Evolutionary conservation across 2,329 filamentous ascomycete genomes (phyloP).

Genomic region (Aspergillus sp.): DNA sequence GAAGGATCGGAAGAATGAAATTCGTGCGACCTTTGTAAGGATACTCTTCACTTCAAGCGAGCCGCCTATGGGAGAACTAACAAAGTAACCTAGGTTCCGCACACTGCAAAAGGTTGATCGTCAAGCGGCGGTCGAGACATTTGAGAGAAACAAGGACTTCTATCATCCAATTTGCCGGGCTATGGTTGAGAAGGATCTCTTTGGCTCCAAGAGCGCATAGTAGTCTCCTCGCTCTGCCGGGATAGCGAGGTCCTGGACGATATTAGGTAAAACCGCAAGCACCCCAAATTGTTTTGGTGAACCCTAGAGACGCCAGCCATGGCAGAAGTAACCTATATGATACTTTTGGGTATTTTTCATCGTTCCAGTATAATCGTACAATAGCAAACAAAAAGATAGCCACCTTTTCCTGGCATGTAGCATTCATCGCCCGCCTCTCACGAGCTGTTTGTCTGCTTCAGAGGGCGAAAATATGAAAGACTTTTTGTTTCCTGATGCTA

Average conservation of each 20-base stretch:
- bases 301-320: background rate
- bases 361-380: conserved; percentile 8
- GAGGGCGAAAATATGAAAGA: conserved; percentile 40
- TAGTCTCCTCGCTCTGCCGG: background rate
- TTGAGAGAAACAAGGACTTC: conserved; percentile 85
- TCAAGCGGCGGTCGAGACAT: conserved; percentile 76
- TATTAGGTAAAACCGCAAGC: background rate
- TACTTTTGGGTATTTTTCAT: conserved; percentile 2
- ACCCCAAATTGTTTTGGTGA: too few species aligned
- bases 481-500: conserved; percentile 44
- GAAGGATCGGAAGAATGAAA: conserved; percentile 91
- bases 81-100: conserved; percentile 52
- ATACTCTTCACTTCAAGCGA: background rate
- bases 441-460: conserved; percentile 43
- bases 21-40: conserved; percentile 82
- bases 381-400: background rate
- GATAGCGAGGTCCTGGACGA: background rate
- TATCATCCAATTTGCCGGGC: conserved; percentile 92
- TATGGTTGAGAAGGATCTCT: conserved; percentile 85
- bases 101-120: conserved; percentile 75
- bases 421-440: conserved; percentile 37
- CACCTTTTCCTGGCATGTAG: background rate
- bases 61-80: conserved; percentile 19
- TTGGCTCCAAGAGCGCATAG: conserved; percentile 44
- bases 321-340: background rate